phyloP scores from a whole-genome alignment of 2,329 filamentous ascomycete genomes.

The Neonectria sp. region DNA sequence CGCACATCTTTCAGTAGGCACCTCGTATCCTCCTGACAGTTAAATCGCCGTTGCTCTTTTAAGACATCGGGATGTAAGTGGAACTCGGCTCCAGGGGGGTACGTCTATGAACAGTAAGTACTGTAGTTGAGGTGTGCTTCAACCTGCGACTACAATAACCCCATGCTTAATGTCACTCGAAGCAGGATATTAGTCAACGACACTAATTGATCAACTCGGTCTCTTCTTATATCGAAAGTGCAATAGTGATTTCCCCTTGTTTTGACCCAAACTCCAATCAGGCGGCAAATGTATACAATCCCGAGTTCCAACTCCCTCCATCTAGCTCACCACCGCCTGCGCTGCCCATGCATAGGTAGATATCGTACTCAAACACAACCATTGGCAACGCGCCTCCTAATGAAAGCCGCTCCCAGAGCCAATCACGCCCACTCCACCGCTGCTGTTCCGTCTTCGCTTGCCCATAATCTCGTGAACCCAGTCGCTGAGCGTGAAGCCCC shows the following conservation, averaged over 20 bases:
- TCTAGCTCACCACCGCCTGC: constrained; percentile 28
- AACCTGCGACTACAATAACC: background rate
- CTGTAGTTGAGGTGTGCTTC: background rate
- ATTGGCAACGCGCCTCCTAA: constrained; percentile 30
- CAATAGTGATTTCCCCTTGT: constrained; percentile 35
- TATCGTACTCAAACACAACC: constrained; percentile 22
- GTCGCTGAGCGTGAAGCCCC: constrained; percentile 88
- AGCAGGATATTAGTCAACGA: background rate
- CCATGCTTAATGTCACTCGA: background rate
- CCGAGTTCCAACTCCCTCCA: constrained; percentile 37
- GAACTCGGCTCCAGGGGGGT: background rate
- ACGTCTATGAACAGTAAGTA: background rate
- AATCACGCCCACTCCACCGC: constrained; percentile 64
- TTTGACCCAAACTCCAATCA: constrained; percentile 45
- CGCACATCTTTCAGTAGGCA: background rate
- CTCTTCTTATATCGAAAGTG: constrained; percentile 27
- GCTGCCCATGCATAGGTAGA: constrained; percentile 31
- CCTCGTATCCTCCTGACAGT: background rate
- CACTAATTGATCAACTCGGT: constrained; percentile 19
- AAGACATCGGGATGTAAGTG: too few relatives aligned
- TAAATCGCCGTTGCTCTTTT: too few relatives aligned
- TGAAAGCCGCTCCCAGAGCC: constrained; percentile 61
- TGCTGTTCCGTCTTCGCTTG: constrained; percentile 59
- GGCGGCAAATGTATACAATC: constrained; percentile 32
- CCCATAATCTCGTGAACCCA: constrained; percentile 76